A percentile compares a stretch with the other conserved stretches of the same genome.
phyloP scores from a whole-genome alignment of 1,284 basidiomycete genomes.

The Ustilago xerochloae region DNA sequence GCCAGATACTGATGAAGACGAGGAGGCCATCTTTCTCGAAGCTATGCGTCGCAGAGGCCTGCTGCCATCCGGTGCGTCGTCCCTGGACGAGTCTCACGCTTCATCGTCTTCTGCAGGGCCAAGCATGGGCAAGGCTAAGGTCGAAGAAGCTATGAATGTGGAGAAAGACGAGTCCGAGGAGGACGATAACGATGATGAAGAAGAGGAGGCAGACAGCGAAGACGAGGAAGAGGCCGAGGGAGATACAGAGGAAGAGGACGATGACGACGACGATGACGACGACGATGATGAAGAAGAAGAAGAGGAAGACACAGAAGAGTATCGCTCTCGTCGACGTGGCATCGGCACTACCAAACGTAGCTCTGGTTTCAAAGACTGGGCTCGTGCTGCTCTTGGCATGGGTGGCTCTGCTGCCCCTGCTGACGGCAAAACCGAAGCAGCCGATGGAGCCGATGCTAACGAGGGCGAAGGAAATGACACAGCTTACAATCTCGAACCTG shows the following conservation, averaged over 20 bases:
- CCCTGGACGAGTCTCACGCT: not conserved
- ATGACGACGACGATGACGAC: constrained; percentile 17
- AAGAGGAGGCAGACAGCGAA: constrained; percentile 18
- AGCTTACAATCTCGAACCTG: constrained; percentile 56
- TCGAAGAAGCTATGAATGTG: not conserved
- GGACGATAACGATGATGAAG: constrained; percentile 13
- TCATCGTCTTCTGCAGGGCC: constrained; percentile 7
- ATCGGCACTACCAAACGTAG: constrained; percentile 50
- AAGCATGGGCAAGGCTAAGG: constrained; percentile 4
- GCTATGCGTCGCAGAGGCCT: constrained; percentile 61
- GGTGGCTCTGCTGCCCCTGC: constrained; percentile 24
- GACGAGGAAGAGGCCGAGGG: constrained; percentile 38
- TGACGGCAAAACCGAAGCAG: constrained; percentile 6
- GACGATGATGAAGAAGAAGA: constrained; percentile 36
- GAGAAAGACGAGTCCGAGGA: not conserved
- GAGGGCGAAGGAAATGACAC: constrained; percentile 34
- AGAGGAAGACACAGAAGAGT: constrained; percentile 19
- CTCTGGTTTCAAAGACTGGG: constrained; percentile 66
- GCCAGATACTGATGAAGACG: constrained; percentile 58
- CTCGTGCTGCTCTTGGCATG: constrained; percentile 58
- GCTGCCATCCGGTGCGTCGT: constrained; percentile 7
- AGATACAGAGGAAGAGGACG: constrained; percentile 16
- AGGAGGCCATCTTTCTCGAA: constrained; percentile 58
- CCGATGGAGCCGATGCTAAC: constrained; percentile 12
- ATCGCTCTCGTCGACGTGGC: constrained; percentile 45